These are phyloP conservation scores for Phaeosphaeriaceae sp. DNA, from an alignment of 2,329 filamentous ascomycete genomes.

Conservation along the genomic window DNA sequence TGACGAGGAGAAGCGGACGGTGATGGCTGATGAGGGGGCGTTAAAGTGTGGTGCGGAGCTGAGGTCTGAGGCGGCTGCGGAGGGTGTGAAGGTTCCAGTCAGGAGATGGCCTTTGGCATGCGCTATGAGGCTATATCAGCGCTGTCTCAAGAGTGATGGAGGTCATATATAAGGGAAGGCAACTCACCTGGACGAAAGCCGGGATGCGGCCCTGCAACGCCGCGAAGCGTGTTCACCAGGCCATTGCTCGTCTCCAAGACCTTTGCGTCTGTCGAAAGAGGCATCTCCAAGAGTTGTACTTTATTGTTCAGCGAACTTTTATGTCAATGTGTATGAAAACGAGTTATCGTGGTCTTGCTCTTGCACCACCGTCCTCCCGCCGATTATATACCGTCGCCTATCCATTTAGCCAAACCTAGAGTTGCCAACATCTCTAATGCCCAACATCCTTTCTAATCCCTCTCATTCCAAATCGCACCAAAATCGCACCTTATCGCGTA, in stretches of 20 bases:
- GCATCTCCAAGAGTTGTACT: constrained; percentile 25
- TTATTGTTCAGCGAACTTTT: neutral
- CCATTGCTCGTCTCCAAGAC: constrained; percentile 37
- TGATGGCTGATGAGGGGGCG: constrained; percentile 53
- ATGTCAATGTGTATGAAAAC: neutral
- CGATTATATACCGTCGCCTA: neutral
- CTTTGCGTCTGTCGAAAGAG: constrained; percentile 34
- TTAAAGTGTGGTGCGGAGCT: constrained; percentile 59
- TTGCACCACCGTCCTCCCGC: neutral
- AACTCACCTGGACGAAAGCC: constrained; percentile 41
- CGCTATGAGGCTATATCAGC: constrained; percentile 41
- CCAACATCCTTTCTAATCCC: neutral
- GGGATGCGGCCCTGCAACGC: constrained; percentile 28
- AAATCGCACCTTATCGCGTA: constrained; percentile 11
- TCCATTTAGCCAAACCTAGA: too few species aligned
- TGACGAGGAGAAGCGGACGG: constrained; percentile 60
- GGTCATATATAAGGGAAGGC: neutral
- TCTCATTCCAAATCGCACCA: constrained; percentile 9
- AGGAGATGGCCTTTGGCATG: constrained; percentile 63
- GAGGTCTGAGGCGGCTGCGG: constrained; percentile 52
- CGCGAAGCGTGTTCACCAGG: constrained; percentile 35
- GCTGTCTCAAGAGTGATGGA: neutral
- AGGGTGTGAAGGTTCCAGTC: constrained; percentile 61
- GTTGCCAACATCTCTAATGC: neutral
- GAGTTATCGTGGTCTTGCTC: neutral